These are phyloP conservation scores for Globomyces pollinis-pini DNA, from an alignment of 192 early-diverging fungal species.

Conservation along the genomic window DNA sequence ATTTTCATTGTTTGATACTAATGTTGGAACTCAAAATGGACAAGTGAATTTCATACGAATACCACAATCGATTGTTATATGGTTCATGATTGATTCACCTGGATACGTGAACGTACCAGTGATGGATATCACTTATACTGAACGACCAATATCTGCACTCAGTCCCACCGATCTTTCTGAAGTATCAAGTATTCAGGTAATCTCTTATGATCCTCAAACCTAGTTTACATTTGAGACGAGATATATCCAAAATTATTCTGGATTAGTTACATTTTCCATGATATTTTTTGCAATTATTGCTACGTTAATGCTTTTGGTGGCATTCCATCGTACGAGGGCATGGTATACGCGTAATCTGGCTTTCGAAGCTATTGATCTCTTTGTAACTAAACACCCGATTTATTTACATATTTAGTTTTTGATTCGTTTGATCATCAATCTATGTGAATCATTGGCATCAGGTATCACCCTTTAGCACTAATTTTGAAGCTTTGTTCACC, in stretches of 20 bases:
- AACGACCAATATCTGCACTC: constrained; percentile 18
- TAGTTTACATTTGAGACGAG: constrained; percentile 21
- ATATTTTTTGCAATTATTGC: constrained; percentile 30
- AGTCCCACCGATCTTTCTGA: background rate
- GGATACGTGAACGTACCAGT: constrained; percentile 39
- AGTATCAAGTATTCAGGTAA: constrained; percentile 2
- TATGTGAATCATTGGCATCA: constrained; percentile 25
- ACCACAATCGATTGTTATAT: constrained; percentile 25
- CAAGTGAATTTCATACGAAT: constrained; percentile 26
- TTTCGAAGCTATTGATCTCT: constrained; percentile 28
- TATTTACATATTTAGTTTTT: constrained; percentile 18
- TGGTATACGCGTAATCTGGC: constrained; percentile 37
- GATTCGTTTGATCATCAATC: constrained; percentile 22
- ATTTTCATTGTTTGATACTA: constrained; percentile 39
- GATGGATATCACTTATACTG: constrained; percentile 40
- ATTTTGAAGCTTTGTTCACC: too few relatives aligned
- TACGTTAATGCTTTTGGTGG: constrained; percentile 15
- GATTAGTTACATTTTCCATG: constrained; percentile 23
- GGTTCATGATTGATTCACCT: constrained; percentile 26
- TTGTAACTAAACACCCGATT: constrained; percentile 9
- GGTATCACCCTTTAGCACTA: too few relatives aligned
- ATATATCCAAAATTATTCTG: constrained; percentile 20
- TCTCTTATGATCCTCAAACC: constrained; percentile 1
- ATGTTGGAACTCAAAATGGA: constrained; percentile 34
- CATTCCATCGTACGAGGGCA: constrained; percentile 25